These are phyloP conservation scores for Diplodia seriata DNA, from an alignment of 2,329 filamentous ascomycete species.

Conservation along the genomic window DNA sequence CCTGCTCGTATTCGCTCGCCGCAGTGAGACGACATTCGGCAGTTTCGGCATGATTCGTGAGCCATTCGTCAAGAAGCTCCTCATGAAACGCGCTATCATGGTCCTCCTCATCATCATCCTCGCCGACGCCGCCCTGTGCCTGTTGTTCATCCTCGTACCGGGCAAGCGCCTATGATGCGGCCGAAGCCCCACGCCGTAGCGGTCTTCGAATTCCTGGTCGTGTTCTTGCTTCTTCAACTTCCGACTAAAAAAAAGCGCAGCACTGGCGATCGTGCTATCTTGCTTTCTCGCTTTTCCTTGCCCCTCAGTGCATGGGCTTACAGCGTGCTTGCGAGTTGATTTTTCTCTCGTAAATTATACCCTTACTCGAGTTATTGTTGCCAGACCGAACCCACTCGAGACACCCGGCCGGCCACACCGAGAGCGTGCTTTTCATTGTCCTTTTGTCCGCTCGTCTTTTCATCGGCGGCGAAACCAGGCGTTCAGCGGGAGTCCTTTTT, in stretches of 20 bases:
- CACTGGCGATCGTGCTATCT: background rate
- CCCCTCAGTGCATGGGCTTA: background rate
- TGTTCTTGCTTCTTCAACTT: background rate
- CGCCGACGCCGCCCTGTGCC: slow-evolving; percentile 80
- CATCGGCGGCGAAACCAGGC: background rate
- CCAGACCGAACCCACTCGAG: background rate
- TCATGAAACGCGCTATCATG: slow-evolving; percentile 83
- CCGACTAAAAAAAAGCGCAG: background rate
- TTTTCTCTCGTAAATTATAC: slow-evolving; percentile 8
- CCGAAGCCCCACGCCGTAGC: background rate
- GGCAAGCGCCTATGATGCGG: slow-evolving; percentile 74
- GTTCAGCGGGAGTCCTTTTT: background rate
- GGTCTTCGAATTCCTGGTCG: background rate
- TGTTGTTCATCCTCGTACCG: slow-evolving; percentile 94
- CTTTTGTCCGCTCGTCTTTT: background rate
- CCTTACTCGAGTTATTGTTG: slow-evolving; percentile 1
- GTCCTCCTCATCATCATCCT: slow-evolving; percentile 77
- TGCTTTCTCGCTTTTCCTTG: background rate
- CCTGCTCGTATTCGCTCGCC: slow-evolving; percentile 83
- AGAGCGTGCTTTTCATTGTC: background rate
- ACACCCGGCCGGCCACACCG: background rate
- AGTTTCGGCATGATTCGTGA: slow-evolving; percentile 87
- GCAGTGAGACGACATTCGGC: slow-evolving; percentile 96
- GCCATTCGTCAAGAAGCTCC: slow-evolving; percentile 85
- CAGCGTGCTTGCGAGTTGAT: slow-evolving; percentile 8